A percentile compares a stretch with the other conserved stretches of the same genome.
phyloP scores from a whole-genome alignment of 768 basidiomycete genomes.

The Russula lepida region DNA sequence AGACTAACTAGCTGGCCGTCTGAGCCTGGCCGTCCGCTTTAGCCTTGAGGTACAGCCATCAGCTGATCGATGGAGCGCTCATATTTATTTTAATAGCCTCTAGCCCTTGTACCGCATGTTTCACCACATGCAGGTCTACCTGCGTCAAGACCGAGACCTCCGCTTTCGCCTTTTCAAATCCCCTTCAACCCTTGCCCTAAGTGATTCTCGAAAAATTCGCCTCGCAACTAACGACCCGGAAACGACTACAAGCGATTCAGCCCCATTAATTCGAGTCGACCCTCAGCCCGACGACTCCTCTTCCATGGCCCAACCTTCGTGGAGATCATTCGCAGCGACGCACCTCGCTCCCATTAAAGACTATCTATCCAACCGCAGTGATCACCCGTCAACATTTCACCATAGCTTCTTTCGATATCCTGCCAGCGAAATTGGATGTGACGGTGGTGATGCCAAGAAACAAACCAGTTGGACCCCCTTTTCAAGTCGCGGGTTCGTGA shows the following conservation, averaged over 20 bases:
- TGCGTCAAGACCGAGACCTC: neutral
- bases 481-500: constrained; percentile 44
- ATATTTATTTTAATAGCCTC: neutral
- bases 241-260: neutral
- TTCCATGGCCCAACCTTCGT: constrained; percentile 26
- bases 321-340: constrained; percentile 27
- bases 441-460: constrained; percentile 23
- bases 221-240: neutral
- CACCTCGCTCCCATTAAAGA: constrained; percentile 36
- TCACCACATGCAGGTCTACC: neutral
- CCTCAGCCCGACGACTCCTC: neutral
- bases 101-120: neutral
- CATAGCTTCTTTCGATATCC: neutral
- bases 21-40: neutral
- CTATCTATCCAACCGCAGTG: constrained; percentile 34
- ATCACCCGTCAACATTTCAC: neutral
- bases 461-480: constrained; percentile 50
- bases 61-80: neutral
- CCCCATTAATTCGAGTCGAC: neutral
- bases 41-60: neutral
- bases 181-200: neutral
- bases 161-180: neutral
- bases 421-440: constrained; percentile 23
- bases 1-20: neutral
- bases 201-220: neutral